A percentile compares a stretch with the other conserved stretches of the same genome.
These are phyloP conservation scores for Silene coronaria DNA, from an alignment of 179 eudicot species.

Conservation along the genomic window DNA sequence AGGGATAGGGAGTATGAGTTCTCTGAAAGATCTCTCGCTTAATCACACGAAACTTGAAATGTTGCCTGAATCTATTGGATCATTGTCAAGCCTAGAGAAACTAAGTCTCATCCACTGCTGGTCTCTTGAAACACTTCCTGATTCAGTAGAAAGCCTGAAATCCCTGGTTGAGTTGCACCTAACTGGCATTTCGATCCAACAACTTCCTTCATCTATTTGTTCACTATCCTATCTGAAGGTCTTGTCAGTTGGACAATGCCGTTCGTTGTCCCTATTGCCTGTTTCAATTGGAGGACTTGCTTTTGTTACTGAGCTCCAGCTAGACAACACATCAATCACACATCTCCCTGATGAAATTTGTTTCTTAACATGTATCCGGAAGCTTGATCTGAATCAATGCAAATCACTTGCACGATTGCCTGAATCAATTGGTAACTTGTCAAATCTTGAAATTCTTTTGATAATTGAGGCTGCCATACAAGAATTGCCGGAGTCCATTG, in stretches of 20 bases:
- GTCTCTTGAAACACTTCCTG: slow-evolving; percentile 36
- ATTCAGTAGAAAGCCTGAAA: slow-evolving; percentile 38
- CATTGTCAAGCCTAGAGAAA: slow-evolving; percentile 36
- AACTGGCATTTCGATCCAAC: slow-evolving; percentile 26
- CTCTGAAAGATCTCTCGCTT: slow-evolving; percentile 40
- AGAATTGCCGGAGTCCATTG: slow-evolving; percentile 46
- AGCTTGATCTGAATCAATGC: slow-evolving; percentile 39
- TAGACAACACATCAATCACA: slow-evolving; percentile 25
- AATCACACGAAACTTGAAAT: slow-evolving; percentile 23
- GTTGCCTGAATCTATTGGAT: slow-evolving; percentile 40
- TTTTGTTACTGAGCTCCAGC: slow-evolving; percentile 38
- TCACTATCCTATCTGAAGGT: slow-evolving; percentile 35
- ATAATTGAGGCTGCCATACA: slow-evolving; percentile 33
- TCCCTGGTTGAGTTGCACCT: slow-evolving; percentile 32
- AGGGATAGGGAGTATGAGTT: slow-evolving; percentile 30
- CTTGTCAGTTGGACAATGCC: slow-evolving; percentile 32
- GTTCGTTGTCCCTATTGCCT: slow-evolving; percentile 31
- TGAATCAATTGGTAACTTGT: slow-evolving; percentile 36
- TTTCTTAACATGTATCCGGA: slow-evolving; percentile 36
- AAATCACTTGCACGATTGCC: slow-evolving; percentile 39
- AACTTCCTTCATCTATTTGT: slow-evolving; percentile 45
- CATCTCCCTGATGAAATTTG: slow-evolving; percentile 44
- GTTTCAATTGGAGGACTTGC: slow-evolving; percentile 31
- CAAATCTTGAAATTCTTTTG: slow-evolving; percentile 30
- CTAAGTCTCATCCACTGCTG: slow-evolving; percentile 34